Base-by-base conservation (phyloP, 2,329 filamentous ascomycete genomes). In the Simplicillium aogashimaense region DNA sequence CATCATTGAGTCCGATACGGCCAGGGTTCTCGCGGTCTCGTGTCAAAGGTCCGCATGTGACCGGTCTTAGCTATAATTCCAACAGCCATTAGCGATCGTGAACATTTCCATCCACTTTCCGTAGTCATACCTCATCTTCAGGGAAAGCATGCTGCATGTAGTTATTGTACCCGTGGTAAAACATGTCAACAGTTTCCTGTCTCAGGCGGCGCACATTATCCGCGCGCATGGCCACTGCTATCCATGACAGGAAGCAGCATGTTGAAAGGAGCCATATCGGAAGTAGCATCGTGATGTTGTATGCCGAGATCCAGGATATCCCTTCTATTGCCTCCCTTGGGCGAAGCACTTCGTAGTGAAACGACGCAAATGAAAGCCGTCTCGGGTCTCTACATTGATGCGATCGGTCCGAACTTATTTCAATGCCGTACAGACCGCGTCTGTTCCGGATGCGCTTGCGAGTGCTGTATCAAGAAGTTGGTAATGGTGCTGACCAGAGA, bases 141-240 rank as follows among this genome's bases (percentile, higher is more conserved):
- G 92, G 92, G 55, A 95, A 98, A 43, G 89, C 92, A 61, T 94
- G 73, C 48, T 76, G 66, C 81, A 95, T 92, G 67, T 98, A 98
- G 61, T 90, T 94, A 64, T 89, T 81, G 66, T 81, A 97, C 44
- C 92, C 92, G 69, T 98, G 92, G 61, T 94, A 95, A 68, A 97
- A 97, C 74, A 97, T 87, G 50, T 86, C 73, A 43, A 79, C 74
- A 10, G 77, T 79, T 43, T 78, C 72, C 47, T 66, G 68, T 39
- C 78, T 70, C 52, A 82, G 59, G 50, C 71, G 64, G 37, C 68
- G 66, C 43, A 81, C 64, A 50, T 66, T 69, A 43, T 65, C 66
- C n/a, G 69, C 62, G 32, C 67, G 67, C 76, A 82, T 81, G 29
- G 72, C 69, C 38, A 47, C 48, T 15, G 52, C 54, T 25, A 60